A percentile compares a stretch with the other conserved stretches of the same genome.
Conservation (phyloP, 495 filamentous ascomycete genomes). For the Podospora sp. region DNA sequence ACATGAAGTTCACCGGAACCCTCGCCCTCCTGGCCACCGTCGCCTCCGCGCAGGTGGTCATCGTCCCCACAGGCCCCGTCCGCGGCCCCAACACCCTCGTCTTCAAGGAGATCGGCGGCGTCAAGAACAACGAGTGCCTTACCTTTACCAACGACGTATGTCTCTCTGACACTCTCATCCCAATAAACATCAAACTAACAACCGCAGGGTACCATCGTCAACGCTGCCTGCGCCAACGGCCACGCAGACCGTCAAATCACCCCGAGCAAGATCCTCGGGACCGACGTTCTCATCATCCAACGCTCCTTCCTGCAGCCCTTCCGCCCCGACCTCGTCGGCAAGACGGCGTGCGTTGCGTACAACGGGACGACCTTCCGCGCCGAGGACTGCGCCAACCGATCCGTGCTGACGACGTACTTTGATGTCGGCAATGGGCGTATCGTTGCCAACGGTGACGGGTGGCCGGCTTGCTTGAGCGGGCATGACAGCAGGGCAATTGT, state of each 20-base stretch:
- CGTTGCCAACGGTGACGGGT: slow-evolving; percentile 24
- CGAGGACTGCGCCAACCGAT: slow-evolving; percentile 29
- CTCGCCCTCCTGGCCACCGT: slow-evolving; percentile 16
- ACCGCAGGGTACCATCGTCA: slow-evolving; percentile 36
- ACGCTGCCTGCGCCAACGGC: slow-evolving; percentile 36
- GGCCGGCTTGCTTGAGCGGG: slow-evolving; percentile 33
- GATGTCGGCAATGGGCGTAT: slow-evolving; percentile 28
- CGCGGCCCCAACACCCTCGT: slow-evolving; percentile 30
- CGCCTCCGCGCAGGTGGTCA: slow-evolving; percentile 21
- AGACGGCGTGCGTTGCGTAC: slow-evolving; percentile 36
- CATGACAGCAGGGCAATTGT: slow-evolving; percentile 33
- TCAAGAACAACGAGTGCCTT: slow-evolving; percentile 37
- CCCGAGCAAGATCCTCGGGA: slow-evolving; percentile 31
- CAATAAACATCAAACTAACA: slow-evolving; percentile 10
- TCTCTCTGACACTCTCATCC: background rate
- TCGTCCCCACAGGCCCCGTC: slow-evolving; percentile 16
- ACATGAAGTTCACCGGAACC: slow-evolving; percentile 27
- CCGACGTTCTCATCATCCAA: slow-evolving; percentile 32
- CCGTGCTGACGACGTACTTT: slow-evolving; percentile 30
- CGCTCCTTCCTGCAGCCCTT: slow-evolving; percentile 29
- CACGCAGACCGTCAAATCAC: slow-evolving; percentile 39
- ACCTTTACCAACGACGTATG: slow-evolving; percentile 41
- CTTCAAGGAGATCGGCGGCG: slow-evolving; percentile 34
- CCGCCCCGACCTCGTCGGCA: slow-evolving; percentile 35
- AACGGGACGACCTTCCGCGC: slow-evolving; percentile 34